Base-by-base conservation (phyloP, 2,329 filamentous ascomycete species). In the Tolypocladium amazonense region DNA sequence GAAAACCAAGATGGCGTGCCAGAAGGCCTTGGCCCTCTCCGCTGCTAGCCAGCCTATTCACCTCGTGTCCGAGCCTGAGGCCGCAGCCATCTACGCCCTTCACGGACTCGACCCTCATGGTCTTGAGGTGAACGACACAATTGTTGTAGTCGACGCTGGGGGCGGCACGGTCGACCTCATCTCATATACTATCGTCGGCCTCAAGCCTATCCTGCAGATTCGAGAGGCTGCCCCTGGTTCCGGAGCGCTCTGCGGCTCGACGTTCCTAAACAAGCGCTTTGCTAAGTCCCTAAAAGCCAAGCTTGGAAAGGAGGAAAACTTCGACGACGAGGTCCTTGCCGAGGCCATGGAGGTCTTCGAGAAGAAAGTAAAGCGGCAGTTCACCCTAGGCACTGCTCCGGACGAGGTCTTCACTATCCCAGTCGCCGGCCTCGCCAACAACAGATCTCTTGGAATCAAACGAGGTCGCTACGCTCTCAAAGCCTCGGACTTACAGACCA, bases 151-250 rank as follows among this genome's bases (percentile, higher is more conserved):
- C 12, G 79, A 82, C 63, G 79, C 79, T 25, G 79, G 79, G 5
- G 79, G 79, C 43, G 79, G 79, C 56, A 80, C 78, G 5, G 78
- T 78, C 3, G 79, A 82, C 66, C 67, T 81, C 18, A 80, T 81
- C 61, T 78, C 77, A 4, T 81, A 81, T 62, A 76, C 74, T 35
- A 75, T 81, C 59, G 73, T 68, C 3, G 68, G 68, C 0, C 67
- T 80, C 4, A 70, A 74, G 57, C 79, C 79, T 1, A 67, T 75
- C 25, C 70, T 81, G 3, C 70, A 77, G 61, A 72, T 81, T 9
- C 65, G 73, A 45, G 79, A 81, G 65, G 76, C 76, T 9, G 73
- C 74, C 4, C 71, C 73, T 8, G 78, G 77, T 1, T 76, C 74
- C 6, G 78, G 79, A 30, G 76, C 73, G 4, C 69, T 79, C 39